Evolutionary conservation across 176 grass and related monocot genomes (phyloP).

Genomic region (Chloris gayana): DNA sequence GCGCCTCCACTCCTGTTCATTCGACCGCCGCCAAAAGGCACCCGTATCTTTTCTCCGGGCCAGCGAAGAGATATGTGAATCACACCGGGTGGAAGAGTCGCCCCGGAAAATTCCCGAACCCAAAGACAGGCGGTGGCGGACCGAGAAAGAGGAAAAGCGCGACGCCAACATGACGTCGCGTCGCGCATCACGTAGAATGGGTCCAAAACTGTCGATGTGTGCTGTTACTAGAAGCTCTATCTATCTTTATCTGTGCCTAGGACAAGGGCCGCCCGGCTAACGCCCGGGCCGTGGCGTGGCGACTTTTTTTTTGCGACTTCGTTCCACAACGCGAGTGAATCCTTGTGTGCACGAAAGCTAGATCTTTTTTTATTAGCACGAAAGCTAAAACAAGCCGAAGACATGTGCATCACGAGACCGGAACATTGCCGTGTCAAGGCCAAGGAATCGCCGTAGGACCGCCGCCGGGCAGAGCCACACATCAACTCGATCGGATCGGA

Average conservation of each 20-base stretch:
- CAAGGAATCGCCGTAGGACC: constrained; percentile 18
- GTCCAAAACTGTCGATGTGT: constrained; percentile 2
- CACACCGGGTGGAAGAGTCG: background rate
- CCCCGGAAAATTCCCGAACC: background rate
- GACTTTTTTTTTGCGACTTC: too few species aligned
- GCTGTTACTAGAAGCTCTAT: background rate
- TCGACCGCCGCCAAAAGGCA: background rate
- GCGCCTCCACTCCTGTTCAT: background rate
- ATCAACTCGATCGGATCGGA: background rate
- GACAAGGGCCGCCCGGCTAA: background rate
- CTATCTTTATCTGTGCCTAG: background rate
- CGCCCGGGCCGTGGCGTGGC: background rate
- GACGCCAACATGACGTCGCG: background rate
- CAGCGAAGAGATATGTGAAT: constrained; percentile 26
- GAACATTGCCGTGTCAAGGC: background rate
- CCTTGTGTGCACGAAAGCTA: too few species aligned
- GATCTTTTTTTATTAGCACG: too few species aligned
- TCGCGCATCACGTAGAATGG: too few species aligned
- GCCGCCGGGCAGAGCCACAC: background rate
- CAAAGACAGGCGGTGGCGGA: too few species aligned
- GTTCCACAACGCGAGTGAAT: background rate
- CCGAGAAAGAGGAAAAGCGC: background rate
- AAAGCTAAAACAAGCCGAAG: too few species aligned
- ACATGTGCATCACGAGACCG: too few species aligned
- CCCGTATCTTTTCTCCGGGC: background rate